phyloP scores from a whole-genome alignment of 2,329 filamentous ascomycete species.

The Microdochium paspali region DNA sequence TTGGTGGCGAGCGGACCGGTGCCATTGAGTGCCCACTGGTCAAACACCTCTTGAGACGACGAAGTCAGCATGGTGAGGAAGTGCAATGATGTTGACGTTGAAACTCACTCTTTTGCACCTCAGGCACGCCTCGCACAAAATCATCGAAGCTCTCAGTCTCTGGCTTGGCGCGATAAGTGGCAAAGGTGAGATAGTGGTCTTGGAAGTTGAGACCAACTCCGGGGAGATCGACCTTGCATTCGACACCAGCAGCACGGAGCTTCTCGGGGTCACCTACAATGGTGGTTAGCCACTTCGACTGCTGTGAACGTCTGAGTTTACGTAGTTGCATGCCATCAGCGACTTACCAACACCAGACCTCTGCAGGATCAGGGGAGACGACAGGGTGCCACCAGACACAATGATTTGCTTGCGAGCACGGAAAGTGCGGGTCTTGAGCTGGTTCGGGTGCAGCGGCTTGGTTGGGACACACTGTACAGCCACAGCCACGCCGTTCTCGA shows the following conservation, averaged over 20 bases:
- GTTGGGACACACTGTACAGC: constrained; percentile 62
- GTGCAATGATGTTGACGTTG: neutral
- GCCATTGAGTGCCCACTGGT: constrained; percentile 72
- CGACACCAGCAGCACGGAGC: constrained; percentile 57
- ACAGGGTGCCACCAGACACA: constrained; percentile 62
- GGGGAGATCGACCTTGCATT: constrained; percentile 61
- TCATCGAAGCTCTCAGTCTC: constrained; percentile 73
- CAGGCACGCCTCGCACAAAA: constrained; percentile 64
- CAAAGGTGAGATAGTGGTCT: constrained; percentile 66
- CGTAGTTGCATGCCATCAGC: too few relatives aligned
- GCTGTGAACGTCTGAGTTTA: constrained; percentile 1
- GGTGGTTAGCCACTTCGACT: neutral
- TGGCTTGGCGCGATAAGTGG: constrained; percentile 63
- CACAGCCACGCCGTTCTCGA: constrained; percentile 63
- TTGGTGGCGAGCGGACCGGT: constrained; percentile 72
- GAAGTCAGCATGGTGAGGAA: neutral
- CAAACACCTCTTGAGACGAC: constrained; percentile 43
- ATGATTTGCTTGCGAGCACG: constrained; percentile 66
- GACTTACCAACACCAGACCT: constrained; percentile 56
- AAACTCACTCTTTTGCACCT: constrained; percentile 52
- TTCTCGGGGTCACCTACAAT: constrained; percentile 53
- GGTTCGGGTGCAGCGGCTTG: constrained; percentile 53
- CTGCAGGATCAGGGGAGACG: constrained; percentile 66
- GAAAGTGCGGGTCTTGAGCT: constrained; percentile 45
- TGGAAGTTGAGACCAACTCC: constrained; percentile 72